A percentile compares a stretch with the other conserved stretches of the same genome.
Evolutionary conservation across 192 early-diverging fungal genomes (phyloP).

Genomic region (Backusella australiensis): DNA sequence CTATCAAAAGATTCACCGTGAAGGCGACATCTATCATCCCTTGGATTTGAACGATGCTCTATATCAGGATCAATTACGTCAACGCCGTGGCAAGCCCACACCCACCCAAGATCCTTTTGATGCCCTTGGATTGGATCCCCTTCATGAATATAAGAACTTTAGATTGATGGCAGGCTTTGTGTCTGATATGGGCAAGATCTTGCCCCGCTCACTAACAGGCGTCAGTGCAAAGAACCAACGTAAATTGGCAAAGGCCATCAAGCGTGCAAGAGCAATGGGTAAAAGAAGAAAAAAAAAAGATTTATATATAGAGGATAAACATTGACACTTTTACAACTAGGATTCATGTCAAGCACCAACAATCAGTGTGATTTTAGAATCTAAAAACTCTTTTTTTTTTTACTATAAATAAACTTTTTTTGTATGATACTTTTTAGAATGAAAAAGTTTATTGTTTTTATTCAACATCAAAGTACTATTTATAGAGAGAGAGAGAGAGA

Average conservation of each 20-base stretch:
- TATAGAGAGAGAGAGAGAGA: too few relatives aligned
- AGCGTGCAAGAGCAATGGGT: constrained; percentile 47
- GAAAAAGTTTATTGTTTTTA: background rate
- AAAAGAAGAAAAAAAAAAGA: background rate
- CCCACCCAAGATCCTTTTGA: constrained; percentile 41
- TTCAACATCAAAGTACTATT: constrained; percentile 19
- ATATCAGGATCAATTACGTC: constrained; percentile 25
- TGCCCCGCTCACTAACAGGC: constrained; percentile 41
- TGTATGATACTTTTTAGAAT: background rate
- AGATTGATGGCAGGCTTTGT: constrained; percentile 41
- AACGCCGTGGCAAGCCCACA: constrained; percentile 12
- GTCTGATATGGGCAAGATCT: constrained; percentile 48
- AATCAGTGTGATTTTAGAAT: constrained; percentile 12
- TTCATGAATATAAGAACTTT: constrained; percentile 48
- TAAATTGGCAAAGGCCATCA: constrained; percentile 45
- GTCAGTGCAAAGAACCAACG: constrained; percentile 45
- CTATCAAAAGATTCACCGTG: constrained; percentile 27
- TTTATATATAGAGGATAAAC: background rate
- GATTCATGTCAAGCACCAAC: constrained; percentile 20
- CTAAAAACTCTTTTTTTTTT: background rate
- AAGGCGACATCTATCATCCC: constrained; percentile 33
- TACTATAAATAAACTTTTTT: background rate
- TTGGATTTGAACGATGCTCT: constrained; percentile 33
- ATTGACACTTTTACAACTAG: background rate
- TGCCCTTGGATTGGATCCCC: constrained; percentile 37